These are phyloP conservation scores for Trifolium dubium DNA, from an alignment of 306 rosid species.

Conservation along the genomic window DNA sequence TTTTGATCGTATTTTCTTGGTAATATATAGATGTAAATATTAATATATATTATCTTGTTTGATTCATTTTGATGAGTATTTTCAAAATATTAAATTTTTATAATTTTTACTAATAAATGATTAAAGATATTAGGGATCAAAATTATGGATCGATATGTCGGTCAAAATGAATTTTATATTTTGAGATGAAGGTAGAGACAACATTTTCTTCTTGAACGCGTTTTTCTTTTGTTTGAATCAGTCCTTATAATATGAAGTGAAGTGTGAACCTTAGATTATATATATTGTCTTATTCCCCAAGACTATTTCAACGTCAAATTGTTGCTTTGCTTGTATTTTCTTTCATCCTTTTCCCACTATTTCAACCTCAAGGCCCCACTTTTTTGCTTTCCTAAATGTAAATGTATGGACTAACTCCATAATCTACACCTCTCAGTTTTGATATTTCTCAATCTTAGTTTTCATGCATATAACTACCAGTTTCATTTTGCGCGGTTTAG, in stretches of 20 bases:
- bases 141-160: too few species aligned
- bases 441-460: slow-evolving; percentile 19
- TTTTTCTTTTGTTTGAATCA: slow-evolving; percentile 26
- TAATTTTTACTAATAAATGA: too few species aligned
- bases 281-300: neutral
- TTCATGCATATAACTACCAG: slow-evolving; percentile 1
- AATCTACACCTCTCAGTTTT: neutral
- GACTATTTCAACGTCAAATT: slow-evolving; percentile 7
- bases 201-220: slow-evolving; percentile 27
- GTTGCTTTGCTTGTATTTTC: slow-evolving; percentile 7
- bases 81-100: too few species aligned
- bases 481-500: slow-evolving; percentile 21
- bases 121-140: too few species aligned
- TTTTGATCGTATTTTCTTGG: too few species aligned
- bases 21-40: too few species aligned
- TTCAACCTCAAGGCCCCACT: slow-evolving; percentile 31
- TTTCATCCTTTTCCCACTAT: neutral
- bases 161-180: too few species aligned
- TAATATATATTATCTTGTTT: too few species aligned
- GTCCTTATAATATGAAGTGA: neutral
- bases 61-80: too few species aligned
- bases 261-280: slow-evolving; percentile 44
- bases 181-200: neutral
- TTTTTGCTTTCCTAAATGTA: neutral
- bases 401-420: slow-evolving; percentile 25